Evolutionary conservation across 1,284 basidiomycete genomes (phyloP), one percentile per base, ranked within the genome.

Genomic region (Hemileia vastatrix): DNA sequence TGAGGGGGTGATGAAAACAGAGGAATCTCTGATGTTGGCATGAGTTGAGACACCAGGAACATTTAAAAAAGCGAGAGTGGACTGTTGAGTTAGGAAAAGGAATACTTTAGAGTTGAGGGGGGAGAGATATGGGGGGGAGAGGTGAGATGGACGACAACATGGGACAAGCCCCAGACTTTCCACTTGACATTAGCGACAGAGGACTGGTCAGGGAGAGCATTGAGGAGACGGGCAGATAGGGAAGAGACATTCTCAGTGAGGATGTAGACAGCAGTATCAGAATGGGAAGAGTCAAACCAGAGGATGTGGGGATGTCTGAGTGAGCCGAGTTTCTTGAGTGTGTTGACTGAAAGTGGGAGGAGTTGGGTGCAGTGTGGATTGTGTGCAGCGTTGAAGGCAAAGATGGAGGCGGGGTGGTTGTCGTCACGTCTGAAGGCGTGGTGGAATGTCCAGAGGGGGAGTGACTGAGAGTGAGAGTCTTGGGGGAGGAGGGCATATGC

Each of bases 231-330:
- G 82, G 78, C 49, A 93, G 76, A 1, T 83, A 98, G 78, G 2
- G 91, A 90, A 19, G 83, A 81, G 5, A 97, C 87, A 2, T 88
- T 86, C 77, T 98, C 95, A 0, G 94, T 96, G 79, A 95, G 88
- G 69, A 99, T 90, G 77, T 91, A 88, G 45, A 98, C 83, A 1
- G 83, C 83, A 0, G 83, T 84, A 52, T 94, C 90, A 1, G 90
- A 88, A 74, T 97, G 93, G 4, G 90, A 85, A 1, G 83, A 88
- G 68, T 95, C 93, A 78, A 98, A 84, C 76, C 95, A 94, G 70
- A 99, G 83, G 2, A 98, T 84, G 76, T 97, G 88, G 0, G 95
- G 95, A 79, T 98, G 95, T 43, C 95, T 83, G 5, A 88, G 87
- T 1, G 90, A 89, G 45, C 93, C 83, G 9, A 98, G 80, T 77